A percentile compares a stretch with the other conserved stretches of the same genome.
phyloP scores from a whole-genome alignment of 1,284 basidiomycete species.

The Irpex sp. region DNA sequence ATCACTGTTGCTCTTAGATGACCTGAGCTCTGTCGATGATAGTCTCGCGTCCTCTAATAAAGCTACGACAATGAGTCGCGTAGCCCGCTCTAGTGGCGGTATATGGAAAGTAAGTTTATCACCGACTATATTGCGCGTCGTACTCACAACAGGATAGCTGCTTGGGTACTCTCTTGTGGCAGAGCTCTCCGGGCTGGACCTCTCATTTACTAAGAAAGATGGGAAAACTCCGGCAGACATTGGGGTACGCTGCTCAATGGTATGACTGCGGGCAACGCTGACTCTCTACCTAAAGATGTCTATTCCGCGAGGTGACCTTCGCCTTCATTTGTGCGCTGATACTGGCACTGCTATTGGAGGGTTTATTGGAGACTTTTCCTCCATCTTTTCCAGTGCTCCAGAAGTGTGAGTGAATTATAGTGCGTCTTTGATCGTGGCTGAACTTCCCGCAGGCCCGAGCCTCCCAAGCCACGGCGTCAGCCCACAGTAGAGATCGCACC shows the following conservation, averaged over 20 bases:
- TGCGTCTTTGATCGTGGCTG: neutral
- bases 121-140: neutral
- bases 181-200: constrained; percentile 50
- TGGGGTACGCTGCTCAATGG: constrained; percentile 31
- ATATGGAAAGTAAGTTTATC: constrained; percentile 63
- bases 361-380: constrained; percentile 47
- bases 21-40: constrained; percentile 36
- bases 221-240: constrained; percentile 30
- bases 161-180: constrained; percentile 66
- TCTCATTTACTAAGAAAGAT: constrained; percentile 35
- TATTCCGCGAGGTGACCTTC: constrained; percentile 44
- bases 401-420: constrained; percentile 33
- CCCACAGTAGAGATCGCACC: constrained; percentile 10
- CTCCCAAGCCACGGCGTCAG: constrained; percentile 1
- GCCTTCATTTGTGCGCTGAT: constrained; percentile 67
- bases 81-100: constrained; percentile 33
- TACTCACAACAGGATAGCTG: constrained; percentile 30
- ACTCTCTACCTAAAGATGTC: constrained; percentile 36
- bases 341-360: constrained; percentile 51
- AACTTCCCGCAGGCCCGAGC: neutral
- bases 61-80: neutral
- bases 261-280: neutral
- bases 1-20: constrained; percentile 62
- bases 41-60: neutral
- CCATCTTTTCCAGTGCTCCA: constrained; percentile 34